Base-by-base conservation (phyloP, 345 rosid genomes). In the Gossypium arboreum region DNA sequence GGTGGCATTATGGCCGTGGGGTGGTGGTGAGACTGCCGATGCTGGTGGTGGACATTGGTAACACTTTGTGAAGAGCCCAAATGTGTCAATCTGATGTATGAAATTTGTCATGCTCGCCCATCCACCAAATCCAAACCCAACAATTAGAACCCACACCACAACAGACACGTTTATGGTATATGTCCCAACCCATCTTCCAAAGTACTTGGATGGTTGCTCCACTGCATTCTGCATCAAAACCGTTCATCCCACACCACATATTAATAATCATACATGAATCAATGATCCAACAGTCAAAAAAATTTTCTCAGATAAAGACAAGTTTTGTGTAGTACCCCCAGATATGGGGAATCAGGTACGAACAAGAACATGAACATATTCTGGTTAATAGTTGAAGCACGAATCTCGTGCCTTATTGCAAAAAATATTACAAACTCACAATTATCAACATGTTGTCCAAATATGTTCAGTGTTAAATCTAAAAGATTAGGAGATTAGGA, bases 61-160 rank as follows among this genome's bases (percentile, higher is more conserved):
- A 41, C 99, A 95, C 78, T 91, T 95, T 12, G 98, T 93, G 81
- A 95, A 95, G 47, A 93, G 87, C 3, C 99, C 99, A 47, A 95
- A 95, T 2, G 99, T 95, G 81, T 95, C 98, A 6, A 95, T 93
- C 72, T 93, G 99, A 87, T 88, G 96, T 24, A 93, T 76, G 81
- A 95, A 95, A 60, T 95, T 95, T 29, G 77, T 83, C 88, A 93
- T 45, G 73, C 99, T 93, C 0, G 98, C 98, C 99, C 99, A 93
- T 6, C 99, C 99, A 66, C 99, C 98, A 11, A 95, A 95, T 71
- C 98, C 99, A 24, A 95, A 95, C 63, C 99, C 99, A 12, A 95
- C 94, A 27, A 95, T 81, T 0, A 90, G 78, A 8, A 95, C 99
- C 99, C 99, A 95, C 43, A 91, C 96, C 7, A 93, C 96, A n/a